Base-by-base conservation (phyloP, 108 stramenopile genomes). In the Fistulifera pelliculosa region DNA sequence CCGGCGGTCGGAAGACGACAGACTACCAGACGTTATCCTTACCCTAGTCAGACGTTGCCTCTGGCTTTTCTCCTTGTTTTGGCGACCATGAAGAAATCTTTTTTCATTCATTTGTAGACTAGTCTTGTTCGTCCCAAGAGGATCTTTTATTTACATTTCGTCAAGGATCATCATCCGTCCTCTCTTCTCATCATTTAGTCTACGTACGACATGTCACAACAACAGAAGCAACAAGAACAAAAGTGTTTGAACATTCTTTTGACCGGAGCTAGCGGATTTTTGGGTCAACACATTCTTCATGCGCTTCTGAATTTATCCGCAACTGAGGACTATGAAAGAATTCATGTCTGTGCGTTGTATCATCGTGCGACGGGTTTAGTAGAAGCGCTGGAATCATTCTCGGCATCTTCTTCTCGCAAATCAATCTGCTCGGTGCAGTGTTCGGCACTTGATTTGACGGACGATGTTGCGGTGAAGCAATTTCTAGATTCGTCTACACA, bases 231-330 rank as follows among this genome's bases (percentile, higher is more conserved):
- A 14, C 40, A 41, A 14, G 40, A 41, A 14, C 6, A 3, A 19
- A 47, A 47, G 31, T 35, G 6, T 3, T 35, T 52, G 42, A 41
- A 57, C 12, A 56, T 76, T 14, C 15, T 85, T 28, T 49, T 89
- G 16, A 89, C 87, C 1, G 87, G 87, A 49, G 68, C 87, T 0
- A 76, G 79, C 11, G 87, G 87, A 21, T 89, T 77, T 57, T 56
- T 89, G 19, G 87, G 87, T 5, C 83, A 89, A 44, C 83, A 89
- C 42, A 39, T 85, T n/a, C 56, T 89, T 27, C 26, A 59, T 19
- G 22, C 61, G 16, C 44, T 79, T 13, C 6, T 65, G 16, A 12
- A 56, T 51, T 5, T 47, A 54, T 21, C 19, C 53, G 16, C 39
- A 25, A 1, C 6, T 13, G 41, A 48, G 0, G n/a, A 48, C 24